Conservation (phyloP, 75 land plant species). For the Adiantum capillusveneris region DNA sequence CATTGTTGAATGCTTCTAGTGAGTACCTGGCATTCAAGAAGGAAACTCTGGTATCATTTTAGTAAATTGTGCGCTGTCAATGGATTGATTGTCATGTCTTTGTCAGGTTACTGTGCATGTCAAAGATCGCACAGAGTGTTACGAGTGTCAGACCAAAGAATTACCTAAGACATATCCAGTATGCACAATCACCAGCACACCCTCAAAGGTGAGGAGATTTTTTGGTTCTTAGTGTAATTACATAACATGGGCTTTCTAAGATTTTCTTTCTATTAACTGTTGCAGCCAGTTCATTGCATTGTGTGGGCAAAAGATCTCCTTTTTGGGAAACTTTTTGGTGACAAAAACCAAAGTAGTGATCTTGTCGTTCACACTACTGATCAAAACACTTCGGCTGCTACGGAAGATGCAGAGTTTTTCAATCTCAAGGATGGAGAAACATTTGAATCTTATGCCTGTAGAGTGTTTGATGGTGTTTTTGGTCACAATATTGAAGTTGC, state of each 20-base stretch:
- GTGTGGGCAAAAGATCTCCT: constrained; percentile 99
- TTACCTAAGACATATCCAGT: constrained; percentile 98
- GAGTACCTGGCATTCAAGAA: no score
- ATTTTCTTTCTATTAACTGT: neutral
- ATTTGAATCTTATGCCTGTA: constrained; percentile 51
- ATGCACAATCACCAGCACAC: constrained; percentile 97
- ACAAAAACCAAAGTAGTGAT: constrained; percentile 86
- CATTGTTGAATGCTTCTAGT: no score
- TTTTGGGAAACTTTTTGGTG: constrained; percentile 91
- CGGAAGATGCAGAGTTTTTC: constrained; percentile 52
- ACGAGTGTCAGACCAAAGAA: constrained; percentile 95
- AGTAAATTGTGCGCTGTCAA: no score
- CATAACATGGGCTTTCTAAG: neutral
- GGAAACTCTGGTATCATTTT: no score
- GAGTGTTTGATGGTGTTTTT: constrained; percentile 95
- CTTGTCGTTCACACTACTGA: constrained; percentile 61
- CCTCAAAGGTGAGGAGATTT: constrained; percentile 76
- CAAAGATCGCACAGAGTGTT: constrained; percentile 92
- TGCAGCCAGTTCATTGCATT: constrained; percentile 97
- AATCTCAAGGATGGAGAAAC: constrained; percentile 57
- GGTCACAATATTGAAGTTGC: constrained; percentile 87
- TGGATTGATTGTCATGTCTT: no score
- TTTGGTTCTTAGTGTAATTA: neutral
- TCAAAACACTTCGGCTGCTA: constrained; percentile 30
- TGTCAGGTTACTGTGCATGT: constrained; percentile 92